These are phyloP conservation scores for Auriculariales sp. DNA, from an alignment of 768 basidiomycete species.

Conservation along the genomic window DNA sequence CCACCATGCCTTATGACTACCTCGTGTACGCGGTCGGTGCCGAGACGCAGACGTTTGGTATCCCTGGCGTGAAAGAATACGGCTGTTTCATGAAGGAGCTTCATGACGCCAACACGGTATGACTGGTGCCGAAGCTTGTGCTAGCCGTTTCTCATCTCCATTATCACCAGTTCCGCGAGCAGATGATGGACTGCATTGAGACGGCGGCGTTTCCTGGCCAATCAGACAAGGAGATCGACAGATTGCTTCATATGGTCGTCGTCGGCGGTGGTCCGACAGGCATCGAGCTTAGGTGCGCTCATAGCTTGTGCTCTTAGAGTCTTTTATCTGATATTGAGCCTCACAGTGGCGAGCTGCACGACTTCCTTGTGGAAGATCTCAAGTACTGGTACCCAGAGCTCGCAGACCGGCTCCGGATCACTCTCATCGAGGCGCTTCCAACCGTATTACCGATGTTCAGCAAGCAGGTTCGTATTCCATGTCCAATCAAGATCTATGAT, in stretches of 20 bases:
- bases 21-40: slow-evolving; percentile 93
- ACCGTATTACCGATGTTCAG: slow-evolving; percentile 94
- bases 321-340: too few species aligned
- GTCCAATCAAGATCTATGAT: too few species aligned
- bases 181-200: slow-evolving; percentile 86
- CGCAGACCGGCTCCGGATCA: slow-evolving; percentile 74
- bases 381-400: slow-evolving; percentile 95
- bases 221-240: slow-evolving; percentile 64
- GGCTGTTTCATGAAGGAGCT: slow-evolving; percentile 98
- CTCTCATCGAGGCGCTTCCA: slow-evolving; percentile 91
- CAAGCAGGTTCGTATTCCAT: slow-evolving; percentile 30
- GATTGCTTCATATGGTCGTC: slow-evolving; percentile 92
- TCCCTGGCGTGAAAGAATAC: slow-evolving; percentile 86
- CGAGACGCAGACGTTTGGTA: slow-evolving; percentile 89
- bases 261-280: too few species aligned
- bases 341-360: slow-evolving; percentile 73
- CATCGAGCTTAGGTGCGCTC: slow-evolving; percentile 90
- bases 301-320: slow-evolving; percentile 99
- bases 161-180: slow-evolving; percentile 59
- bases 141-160: not conserved
- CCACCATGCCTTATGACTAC: slow-evolving; percentile 86
- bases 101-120: slow-evolving; percentile 80
- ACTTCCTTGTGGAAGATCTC: slow-evolving; percentile 78
- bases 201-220: slow-evolving; percentile 92
- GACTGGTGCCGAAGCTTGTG: slow-evolving; percentile 8